A percentile compares a stretch with the other conserved stretches of the same genome.
These are phyloP conservation scores for Phytopythium chamaehyphon DNA, from an alignment of 352 stramenopile genomes.

Conservation along the genomic window DNA sequence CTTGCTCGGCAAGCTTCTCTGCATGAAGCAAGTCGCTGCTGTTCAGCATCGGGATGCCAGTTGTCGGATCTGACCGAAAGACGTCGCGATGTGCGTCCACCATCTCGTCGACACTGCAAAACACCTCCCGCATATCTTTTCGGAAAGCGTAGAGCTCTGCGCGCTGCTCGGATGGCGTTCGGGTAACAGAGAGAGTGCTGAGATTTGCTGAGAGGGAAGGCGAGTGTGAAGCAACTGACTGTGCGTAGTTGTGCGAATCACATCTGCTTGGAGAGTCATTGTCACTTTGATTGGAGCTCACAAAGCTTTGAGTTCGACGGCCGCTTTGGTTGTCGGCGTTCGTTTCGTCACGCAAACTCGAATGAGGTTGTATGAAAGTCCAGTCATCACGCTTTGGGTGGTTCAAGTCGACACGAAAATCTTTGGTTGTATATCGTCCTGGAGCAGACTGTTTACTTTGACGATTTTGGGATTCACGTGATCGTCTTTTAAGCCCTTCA, in stretches of 20 bases:
- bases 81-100: conserved; percentile 53
- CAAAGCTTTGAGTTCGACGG: background rate
- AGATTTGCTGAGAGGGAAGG: no score
- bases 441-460: no score
- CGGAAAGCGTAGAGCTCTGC: conserved; percentile 61
- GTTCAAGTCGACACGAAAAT: no score
- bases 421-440: no score
- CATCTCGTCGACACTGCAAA: conserved; percentile 60
- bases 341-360: background rate
- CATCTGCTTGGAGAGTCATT: background rate
- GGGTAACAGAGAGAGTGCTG: no score
- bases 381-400: no score
- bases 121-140: conserved; percentile 55
- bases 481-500: no score
- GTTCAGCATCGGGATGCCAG: conserved; percentile 28
- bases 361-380: no score
- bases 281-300: conserved; percentile 5
- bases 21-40: conserved; percentile 18
- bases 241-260: no score
- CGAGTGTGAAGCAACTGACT: no score
- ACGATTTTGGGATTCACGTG: no score
- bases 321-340: background rate
- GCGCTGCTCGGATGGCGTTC: conserved; percentile 20
- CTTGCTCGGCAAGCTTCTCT: conserved; percentile 24
- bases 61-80: conserved; percentile 49